These are phyloP conservation scores for Corinectria fuckeliana DNA, from an alignment of 2,329 filamentous ascomycete genomes.

Conservation along the genomic window DNA sequence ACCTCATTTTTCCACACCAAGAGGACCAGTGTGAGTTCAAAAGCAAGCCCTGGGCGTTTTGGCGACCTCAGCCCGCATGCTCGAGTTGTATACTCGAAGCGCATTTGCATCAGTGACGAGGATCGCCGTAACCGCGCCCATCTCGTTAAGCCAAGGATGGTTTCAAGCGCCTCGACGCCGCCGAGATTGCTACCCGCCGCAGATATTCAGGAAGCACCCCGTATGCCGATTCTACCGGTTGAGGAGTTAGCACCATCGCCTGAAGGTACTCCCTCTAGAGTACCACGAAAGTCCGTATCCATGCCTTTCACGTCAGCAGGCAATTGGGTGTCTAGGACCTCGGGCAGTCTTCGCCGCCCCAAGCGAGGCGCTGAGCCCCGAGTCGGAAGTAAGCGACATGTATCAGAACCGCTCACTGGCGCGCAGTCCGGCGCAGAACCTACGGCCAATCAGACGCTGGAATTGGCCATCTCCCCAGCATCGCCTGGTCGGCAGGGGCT, in stretches of 20 bases:
- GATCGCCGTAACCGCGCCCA: slow-evolving; percentile 38
- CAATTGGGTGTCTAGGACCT: slow-evolving; percentile 61
- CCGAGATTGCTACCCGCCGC: slow-evolving; percentile 32
- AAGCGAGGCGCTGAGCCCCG: slow-evolving; percentile 56
- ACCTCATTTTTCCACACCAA: slow-evolving; percentile 63
- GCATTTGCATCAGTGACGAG: slow-evolving; percentile 36
- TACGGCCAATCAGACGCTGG: slow-evolving; percentile 35
- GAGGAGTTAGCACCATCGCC: slow-evolving; percentile 33
- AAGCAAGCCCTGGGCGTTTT: slow-evolving; percentile 32
- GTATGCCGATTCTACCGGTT: slow-evolving; percentile 13
- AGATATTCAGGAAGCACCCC: slow-evolving; percentile 33
- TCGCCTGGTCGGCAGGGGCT: slow-evolving; percentile 32
- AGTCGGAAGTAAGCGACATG: slow-evolving; percentile 56
- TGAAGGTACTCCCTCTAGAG: slow-evolving; percentile 52
- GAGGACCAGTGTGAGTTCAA: slow-evolving; percentile 38
- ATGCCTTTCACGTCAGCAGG: slow-evolving; percentile 65
- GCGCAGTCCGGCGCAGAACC: slow-evolving; percentile 39
- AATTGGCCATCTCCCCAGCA: slow-evolving; percentile 34
- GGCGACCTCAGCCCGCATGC: slow-evolving; percentile 37
- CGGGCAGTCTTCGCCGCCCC: slow-evolving; percentile 61
- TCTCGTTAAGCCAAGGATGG: slow-evolving; percentile 47
- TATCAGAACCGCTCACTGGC: slow-evolving; percentile 57
- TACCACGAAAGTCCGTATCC: slow-evolving; percentile 61
- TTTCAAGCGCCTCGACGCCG: slow-evolving; percentile 37
- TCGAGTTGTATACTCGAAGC: slow-evolving; percentile 34